Conservation (phyloP, 2,329 filamentous ascomycete genomes). For the Curvularia sp. region DNA sequence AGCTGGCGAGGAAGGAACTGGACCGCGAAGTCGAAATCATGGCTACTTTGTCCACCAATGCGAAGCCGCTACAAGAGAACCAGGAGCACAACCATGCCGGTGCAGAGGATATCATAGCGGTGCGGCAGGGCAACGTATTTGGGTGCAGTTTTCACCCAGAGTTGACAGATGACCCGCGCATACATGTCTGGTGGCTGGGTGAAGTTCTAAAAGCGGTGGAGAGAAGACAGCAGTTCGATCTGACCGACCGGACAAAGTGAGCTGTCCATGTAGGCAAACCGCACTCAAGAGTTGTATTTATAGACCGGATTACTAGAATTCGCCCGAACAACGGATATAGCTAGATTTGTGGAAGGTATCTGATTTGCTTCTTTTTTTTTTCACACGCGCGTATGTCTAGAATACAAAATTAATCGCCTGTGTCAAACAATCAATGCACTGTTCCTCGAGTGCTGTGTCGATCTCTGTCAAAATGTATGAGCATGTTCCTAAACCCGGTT, state of each 20-base stretch:
- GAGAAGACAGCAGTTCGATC: slow-evolving; percentile 41
- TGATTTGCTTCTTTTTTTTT: slow-evolving; percentile 5
- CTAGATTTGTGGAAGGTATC: slow-evolving; percentile 11
- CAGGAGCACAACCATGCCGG: slow-evolving; percentile 56
- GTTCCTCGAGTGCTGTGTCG: slow-evolving; percentile 28
- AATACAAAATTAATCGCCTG: slow-evolving; percentile 3
- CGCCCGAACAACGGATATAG: slow-evolving; percentile 8
- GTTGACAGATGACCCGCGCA: slow-evolving; percentile 83
- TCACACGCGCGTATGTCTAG: background rate
- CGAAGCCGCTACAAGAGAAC: slow-evolving; percentile 56
- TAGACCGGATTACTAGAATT: background rate
- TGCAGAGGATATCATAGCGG: slow-evolving; percentile 78
- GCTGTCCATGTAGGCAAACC: slow-evolving; percentile 1
- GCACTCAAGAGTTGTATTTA: background rate
- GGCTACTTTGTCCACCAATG: slow-evolving; percentile 62
- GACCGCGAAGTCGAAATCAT: slow-evolving; percentile 64
- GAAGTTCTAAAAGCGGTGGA: slow-evolving; percentile 61
- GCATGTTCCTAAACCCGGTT: background rate
- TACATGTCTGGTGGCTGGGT: slow-evolving; percentile 92
- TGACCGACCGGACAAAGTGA: slow-evolving; percentile 36
- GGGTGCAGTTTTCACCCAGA: slow-evolving; percentile 97
- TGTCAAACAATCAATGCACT: slow-evolving; percentile 20
- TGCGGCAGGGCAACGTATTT: slow-evolving; percentile 88
- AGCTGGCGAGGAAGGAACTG: slow-evolving; percentile 54
- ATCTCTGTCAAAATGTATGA: background rate